A percentile compares a stretch with the other conserved stretches of the same genome.
These are phyloP conservation scores for Fusarium sp. DNA, from an alignment of 2,329 filamentous ascomycete genomes.

Conservation along the genomic window DNA sequence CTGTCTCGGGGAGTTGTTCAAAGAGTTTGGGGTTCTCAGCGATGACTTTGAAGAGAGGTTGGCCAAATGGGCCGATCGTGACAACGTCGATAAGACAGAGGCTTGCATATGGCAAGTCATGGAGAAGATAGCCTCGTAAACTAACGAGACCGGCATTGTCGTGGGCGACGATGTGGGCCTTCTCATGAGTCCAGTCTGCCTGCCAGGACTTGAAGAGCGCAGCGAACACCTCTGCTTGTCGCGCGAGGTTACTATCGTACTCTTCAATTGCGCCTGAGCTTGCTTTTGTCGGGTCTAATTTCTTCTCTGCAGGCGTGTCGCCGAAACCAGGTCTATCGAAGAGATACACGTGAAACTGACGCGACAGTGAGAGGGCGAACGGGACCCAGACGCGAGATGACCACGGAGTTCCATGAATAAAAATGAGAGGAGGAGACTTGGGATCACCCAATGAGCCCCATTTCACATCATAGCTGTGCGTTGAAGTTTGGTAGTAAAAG, in stretches of 20 bases:
- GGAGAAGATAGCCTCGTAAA: conserved; percentile 50
- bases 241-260: conserved; percentile 48
- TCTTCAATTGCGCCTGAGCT: conserved; percentile 25
- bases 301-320: conserved; percentile 44
- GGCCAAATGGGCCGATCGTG: conserved; percentile 53
- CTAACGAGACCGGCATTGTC: conserved; percentile 55
- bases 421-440: conserved; percentile 48
- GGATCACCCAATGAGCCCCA: conserved; percentile 48
- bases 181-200: conserved; percentile 31
- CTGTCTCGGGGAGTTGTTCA: conserved; percentile 43
- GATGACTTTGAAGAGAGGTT: conserved; percentile 54
- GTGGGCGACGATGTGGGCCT: conserved; percentile 54
- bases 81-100: conserved; percentile 56
- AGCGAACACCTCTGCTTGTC: conserved; percentile 50
- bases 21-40: conserved; percentile 49
- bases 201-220: conserved; percentile 51
- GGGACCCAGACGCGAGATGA: conserved; percentile 52
- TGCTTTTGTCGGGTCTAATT: conserved; percentile 5
- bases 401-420: conserved; percentile 60
- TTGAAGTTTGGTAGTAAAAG: conserved; percentile 44
- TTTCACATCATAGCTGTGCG: conserved; percentile 43
- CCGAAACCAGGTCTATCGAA: conserved; percentile 59
- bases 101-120: conserved; percentile 49
- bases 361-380: conserved; percentile 48
- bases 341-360: conserved; percentile 51